Conservation (phyloP, 1,284 basidiomycete species). For the Ganoderma resinaceum region DNA sequence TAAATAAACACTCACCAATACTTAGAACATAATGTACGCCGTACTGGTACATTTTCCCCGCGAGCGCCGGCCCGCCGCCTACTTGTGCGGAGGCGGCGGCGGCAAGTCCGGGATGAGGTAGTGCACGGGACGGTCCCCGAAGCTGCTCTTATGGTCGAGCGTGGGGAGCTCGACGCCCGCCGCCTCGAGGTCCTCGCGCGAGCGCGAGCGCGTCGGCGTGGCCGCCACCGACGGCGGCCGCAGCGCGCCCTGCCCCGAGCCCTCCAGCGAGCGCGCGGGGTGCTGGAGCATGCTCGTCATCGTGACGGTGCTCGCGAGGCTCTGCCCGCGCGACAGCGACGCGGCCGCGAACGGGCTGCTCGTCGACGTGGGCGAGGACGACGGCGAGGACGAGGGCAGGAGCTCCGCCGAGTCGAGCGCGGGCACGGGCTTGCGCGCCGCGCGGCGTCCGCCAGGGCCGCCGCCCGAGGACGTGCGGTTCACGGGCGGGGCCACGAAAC, state of each 20-base stretch:
- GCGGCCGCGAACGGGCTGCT: constrained; percentile 11
- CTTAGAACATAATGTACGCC: not conserved
- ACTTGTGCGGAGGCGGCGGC: constrained; percentile 26
- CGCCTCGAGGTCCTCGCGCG: constrained; percentile 36
- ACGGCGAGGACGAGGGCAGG: constrained; percentile 43
- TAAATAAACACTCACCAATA: constrained; percentile 9
- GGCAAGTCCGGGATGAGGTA: constrained; percentile 46
- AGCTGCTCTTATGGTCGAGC: constrained; percentile 45
- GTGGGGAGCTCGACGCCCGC: constrained; percentile 31
- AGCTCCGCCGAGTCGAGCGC: constrained; percentile 37
- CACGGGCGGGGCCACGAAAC: constrained; percentile 25
- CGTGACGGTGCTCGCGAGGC: constrained; percentile 16
- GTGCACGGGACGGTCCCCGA: constrained; percentile 42
- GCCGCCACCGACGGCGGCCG: constrained; percentile 21
- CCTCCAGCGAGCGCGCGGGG: constrained; percentile 18
- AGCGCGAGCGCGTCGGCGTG: constrained; percentile 26
- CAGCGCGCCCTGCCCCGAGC: constrained; percentile 15
- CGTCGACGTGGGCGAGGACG: constrained; percentile 32
- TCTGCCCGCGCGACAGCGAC: constrained; percentile 16
- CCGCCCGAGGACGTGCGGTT: constrained; percentile 32
- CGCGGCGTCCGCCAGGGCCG: constrained; percentile 27
- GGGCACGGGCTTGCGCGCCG: constrained; percentile 52
- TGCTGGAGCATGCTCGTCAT: not conserved
- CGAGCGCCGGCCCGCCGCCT: constrained; percentile 2
- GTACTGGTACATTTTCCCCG: constrained; percentile 27